Evolutionary conservation across 805 yeast genomes (phyloP).

Genomic region (Candida rishiriensis): DNA sequence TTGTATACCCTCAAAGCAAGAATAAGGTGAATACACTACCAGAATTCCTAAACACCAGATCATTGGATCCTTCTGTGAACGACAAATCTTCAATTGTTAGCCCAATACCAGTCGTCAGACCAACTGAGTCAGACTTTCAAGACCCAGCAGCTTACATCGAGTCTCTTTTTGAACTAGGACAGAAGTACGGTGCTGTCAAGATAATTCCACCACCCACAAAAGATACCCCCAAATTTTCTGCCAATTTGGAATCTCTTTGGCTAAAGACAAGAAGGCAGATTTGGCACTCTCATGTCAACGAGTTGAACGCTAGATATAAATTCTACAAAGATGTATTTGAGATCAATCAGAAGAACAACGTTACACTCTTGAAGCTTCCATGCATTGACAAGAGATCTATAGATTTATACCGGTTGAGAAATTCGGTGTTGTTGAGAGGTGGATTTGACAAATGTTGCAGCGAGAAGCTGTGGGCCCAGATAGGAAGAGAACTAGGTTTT

Average conservation of each 20-base stretch:
- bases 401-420: constrained; percentile 56
- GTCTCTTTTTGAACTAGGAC: constrained; percentile 47
- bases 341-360: constrained; percentile 30
- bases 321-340: constrained; percentile 45
- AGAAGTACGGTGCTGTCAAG: constrained; percentile 69
- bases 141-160: constrained; percentile 69
- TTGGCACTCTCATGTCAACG: constrained; percentile 40
- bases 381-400: constrained; percentile 61
- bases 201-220: constrained; percentile 50
- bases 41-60: constrained; percentile 27
- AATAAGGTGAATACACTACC: constrained; percentile 41
- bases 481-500: constrained; percentile 77
- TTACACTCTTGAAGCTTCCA: constrained; percentile 45
- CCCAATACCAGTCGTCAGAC: constrained; percentile 51
- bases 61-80: constrained; percentile 13
- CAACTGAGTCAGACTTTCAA: constrained; percentile 49
- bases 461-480: constrained; percentile 74
- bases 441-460: constrained; percentile 62
- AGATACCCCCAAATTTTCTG: constrained; percentile 32
- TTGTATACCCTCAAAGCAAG: constrained; percentile 40
- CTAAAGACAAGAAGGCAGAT: constrained; percentile 47
- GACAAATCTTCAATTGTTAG: constrained; percentile 3
- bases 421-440: constrained; percentile 58
- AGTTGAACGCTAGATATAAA: constrained; percentile 37
- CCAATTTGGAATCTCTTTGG: constrained; percentile 45